Evolutionary conservation across 1,284 basidiomycete species (phyloP).

Genomic region (Takashimella koratensis): DNA sequence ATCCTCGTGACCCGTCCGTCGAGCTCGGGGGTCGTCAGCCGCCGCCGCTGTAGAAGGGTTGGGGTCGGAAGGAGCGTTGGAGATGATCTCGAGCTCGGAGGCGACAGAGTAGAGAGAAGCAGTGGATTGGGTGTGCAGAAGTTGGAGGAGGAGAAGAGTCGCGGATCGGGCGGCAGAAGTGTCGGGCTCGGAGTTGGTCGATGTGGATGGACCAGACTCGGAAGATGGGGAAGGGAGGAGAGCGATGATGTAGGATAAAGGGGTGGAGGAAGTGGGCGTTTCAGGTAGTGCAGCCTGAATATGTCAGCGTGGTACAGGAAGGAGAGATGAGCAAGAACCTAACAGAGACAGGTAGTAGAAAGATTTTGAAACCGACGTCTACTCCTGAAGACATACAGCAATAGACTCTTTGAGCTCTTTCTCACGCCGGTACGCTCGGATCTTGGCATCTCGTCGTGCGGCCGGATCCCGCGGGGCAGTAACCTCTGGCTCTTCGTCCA

Average conservation of each 20-base stretch:
- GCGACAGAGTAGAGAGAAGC: constrained; percentile 64
- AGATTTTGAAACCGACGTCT: no score
- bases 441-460: constrained; percentile 74
- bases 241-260: constrained; percentile 29
- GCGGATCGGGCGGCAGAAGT: constrained; percentile 58
- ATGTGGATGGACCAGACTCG: constrained; percentile 27
- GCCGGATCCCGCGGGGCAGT: constrained; percentile 60
- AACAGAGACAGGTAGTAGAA: no score
- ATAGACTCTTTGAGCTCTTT: constrained; percentile 70
- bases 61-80: constrained; percentile 11
- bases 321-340: no score
- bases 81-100: constrained; percentile 66
- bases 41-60: constrained; percentile 34
- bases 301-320: no score
- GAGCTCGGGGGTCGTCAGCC: constrained; percentile 43
- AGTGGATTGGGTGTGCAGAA: constrained; percentile 68
- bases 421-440: constrained; percentile 78
- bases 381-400: constrained; percentile 57
- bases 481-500: constrained; percentile 55
- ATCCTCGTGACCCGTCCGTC: constrained; percentile 46
- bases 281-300: constrained; percentile 57
- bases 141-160: constrained; percentile 65
- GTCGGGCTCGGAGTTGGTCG: constrained; percentile 56
- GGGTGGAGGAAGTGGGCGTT: constrained; percentile 41
- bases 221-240: constrained; percentile 21